These are phyloP conservation scores for Melampsora americana DNA, from an alignment of 1,284 basidiomycete species.

Conservation along the genomic window DNA sequence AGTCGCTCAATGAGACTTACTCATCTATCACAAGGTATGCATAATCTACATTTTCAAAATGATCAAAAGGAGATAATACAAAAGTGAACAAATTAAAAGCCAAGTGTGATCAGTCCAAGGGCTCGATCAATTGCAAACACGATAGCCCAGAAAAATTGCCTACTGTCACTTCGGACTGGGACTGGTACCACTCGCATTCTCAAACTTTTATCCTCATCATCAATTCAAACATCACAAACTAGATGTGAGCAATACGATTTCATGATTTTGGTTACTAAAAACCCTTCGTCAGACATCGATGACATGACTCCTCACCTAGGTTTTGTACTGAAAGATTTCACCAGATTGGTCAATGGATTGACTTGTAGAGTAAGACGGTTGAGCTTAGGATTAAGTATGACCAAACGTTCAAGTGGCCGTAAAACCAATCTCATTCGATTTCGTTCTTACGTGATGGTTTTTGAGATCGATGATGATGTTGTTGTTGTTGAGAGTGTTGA, in stretches of 20 bases:
- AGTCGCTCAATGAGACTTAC: neutral
- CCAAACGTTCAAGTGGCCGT: too few species aligned
- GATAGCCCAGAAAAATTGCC: neutral
- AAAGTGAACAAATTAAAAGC: neutral
- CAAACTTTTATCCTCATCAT: constrained; percentile 5
- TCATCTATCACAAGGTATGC: constrained; percentile 12
- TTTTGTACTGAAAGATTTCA: neutral
- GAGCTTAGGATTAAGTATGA: too few species aligned
- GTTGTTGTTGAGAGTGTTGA: too few species aligned
- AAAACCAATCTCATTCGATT: too few species aligned
- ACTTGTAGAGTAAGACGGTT: too few species aligned
- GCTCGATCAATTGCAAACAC: too few species aligned
- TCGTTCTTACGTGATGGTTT: too few species aligned
- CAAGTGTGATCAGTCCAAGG: neutral
- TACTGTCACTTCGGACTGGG: constrained; percentile 32
- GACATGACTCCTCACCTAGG: neutral
- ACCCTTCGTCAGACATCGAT: neutral
- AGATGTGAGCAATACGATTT: neutral
- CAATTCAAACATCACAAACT: neutral
- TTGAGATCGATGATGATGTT: too few species aligned
- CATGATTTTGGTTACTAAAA: neutral
- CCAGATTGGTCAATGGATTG: neutral
- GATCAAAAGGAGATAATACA: neutral
- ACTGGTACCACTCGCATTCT: constrained; percentile 37
- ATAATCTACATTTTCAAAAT: neutral